Percentiles rank a stretch among this genome's conserved stretches.
phyloP scores from a whole-genome alignment of 441 rosid species.

The Breynia disticha region DNA sequence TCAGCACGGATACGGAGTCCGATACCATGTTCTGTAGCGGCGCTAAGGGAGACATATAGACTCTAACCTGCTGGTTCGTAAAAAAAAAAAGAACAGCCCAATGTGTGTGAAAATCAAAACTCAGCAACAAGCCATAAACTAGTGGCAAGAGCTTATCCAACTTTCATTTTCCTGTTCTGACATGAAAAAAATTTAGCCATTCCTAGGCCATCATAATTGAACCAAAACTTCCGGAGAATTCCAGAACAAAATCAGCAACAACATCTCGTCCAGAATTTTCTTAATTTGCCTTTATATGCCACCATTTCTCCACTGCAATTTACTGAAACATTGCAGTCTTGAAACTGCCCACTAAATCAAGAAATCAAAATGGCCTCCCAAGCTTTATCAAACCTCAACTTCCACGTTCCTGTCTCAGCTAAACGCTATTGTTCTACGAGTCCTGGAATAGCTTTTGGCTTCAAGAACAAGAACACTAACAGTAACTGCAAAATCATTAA shows the following conservation, averaged over 20 bases:
- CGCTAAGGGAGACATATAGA: too few relatives aligned
- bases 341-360: not conserved
- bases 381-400: constrained; percentile 21
- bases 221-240: constrained; percentile 17
- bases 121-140: not conserved
- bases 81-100: too few relatives aligned
- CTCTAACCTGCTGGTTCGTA: too few relatives aligned
- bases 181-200: not conserved
- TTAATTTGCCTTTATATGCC: constrained; percentile 11
- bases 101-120: not conserved
- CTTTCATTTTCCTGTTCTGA: not conserved
- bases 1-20: too few relatives aligned
- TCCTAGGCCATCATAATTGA: not conserved
- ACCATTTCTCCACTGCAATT: not conserved
- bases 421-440: constrained; percentile 1
- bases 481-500: constrained; percentile 8
- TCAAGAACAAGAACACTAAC: constrained; percentile 4
- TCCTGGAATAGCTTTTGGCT: not conserved
- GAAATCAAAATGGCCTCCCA: constrained; percentile 19
- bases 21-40: too few relatives aligned
- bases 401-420: constrained; percentile 15
- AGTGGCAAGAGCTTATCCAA: not conserved
- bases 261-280: constrained; percentile 22
- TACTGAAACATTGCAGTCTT: not conserved
- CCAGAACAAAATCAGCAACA: constrained; percentile 15